Evolutionary conservation across 2,329 filamentous ascomycete species (phyloP).

Genomic region (Teratosphaeria epicoccoides): DNA sequence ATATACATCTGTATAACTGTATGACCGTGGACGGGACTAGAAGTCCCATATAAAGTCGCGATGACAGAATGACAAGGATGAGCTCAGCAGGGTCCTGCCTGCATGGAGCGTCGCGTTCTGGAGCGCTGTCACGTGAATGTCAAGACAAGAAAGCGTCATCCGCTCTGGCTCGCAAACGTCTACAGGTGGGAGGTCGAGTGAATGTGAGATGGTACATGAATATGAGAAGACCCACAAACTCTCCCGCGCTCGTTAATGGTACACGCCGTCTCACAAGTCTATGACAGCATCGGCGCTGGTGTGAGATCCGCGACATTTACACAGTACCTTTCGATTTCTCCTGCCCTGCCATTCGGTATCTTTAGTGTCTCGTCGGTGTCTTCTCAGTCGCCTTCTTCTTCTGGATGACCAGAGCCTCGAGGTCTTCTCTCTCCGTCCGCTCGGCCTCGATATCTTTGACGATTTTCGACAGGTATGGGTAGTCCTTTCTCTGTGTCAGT

Average conservation of each 20-base stretch:
- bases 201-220: neutral
- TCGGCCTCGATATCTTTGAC: constrained; percentile 60
- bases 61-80: neutral
- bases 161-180: neutral
- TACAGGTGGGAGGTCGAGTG: neutral
- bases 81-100: neutral
- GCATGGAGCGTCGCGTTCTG: neutral
- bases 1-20: too few species aligned
- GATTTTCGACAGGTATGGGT: constrained; percentile 54
- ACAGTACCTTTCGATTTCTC: neutral
- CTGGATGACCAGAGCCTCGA: constrained; percentile 55
- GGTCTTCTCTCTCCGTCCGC: constrained; percentile 54
- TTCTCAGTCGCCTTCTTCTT: constrained; percentile 25
- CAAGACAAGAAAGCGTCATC: neutral
- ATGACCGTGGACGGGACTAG: too few species aligned
- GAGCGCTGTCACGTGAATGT: neutral
- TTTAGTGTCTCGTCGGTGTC: neutral
- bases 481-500: constrained; percentile 42
- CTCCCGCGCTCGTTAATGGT: neutral
- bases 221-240: neutral
- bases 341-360: neutral
- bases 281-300: neutral
- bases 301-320: neutral
- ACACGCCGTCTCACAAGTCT: neutral
- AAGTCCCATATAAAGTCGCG: neutral